Evolutionary conservation across 768 basidiomycete genomes (phyloP).

Genomic region (Psilocybe sp.): DNA sequence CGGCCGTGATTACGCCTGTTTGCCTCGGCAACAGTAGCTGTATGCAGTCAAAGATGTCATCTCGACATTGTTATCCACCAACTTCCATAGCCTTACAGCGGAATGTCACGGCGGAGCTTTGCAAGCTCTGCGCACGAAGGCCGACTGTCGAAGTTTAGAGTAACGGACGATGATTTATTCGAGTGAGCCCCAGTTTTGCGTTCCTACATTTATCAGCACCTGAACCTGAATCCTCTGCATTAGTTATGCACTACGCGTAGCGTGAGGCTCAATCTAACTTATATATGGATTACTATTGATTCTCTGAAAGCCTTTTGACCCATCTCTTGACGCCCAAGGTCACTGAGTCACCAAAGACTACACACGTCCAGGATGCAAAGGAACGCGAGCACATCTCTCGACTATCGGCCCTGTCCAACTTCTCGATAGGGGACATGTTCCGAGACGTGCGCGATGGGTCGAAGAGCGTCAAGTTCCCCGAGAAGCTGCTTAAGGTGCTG

Average conservation of each 20-base stretch:
- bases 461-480: conserved; percentile 90
- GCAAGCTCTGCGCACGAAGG: conserved; percentile 68
- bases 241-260: conserved; percentile 81
- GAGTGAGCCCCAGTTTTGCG: conserved; percentile 47
- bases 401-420: conserved; percentile 65
- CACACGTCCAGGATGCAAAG: conserved; percentile 34
- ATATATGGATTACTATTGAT: conserved; percentile 13
- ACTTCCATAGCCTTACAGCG: too few relatives aligned
- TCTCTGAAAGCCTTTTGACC: conserved; percentile 58
- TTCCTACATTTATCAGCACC: conserved; percentile 4
- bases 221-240: not conserved
- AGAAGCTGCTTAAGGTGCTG: conserved; percentile 88
- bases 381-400: conserved; percentile 68
- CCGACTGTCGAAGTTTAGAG: conserved; percentile 71
- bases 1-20: too few relatives aligned
- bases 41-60: too few relatives aligned
- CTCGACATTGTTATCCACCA: too few relatives aligned
- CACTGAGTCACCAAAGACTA: conserved; percentile 28
- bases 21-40: too few relatives aligned
- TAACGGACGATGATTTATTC: conserved; percentile 84
- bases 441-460: conserved; percentile 74
- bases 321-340: conserved; percentile 67
- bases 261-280: conserved; percentile 49
- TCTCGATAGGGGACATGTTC: conserved; percentile 76
- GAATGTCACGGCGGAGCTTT: conserved; percentile 76